Evolutionary conservation across 805 yeast species (phyloP), one percentile per base, ranked within the genome.

Genomic region (Zygotorulaspora florentina): DNA sequence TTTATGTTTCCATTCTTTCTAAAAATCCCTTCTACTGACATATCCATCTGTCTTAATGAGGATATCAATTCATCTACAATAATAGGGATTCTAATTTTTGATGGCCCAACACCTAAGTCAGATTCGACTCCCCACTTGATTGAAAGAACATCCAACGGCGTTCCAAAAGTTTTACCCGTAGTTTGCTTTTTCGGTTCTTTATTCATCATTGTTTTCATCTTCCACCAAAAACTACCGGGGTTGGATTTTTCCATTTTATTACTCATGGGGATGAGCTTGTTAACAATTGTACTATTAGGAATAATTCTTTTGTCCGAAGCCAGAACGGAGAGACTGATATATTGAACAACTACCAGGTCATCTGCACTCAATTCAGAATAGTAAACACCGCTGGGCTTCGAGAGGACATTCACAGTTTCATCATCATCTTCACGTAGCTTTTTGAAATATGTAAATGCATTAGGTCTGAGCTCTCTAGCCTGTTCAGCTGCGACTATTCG

Each of bases 401-500:
- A 44, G 12, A 45, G 42, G 10, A 53, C 38, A 25, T 45, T 48
- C 11, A 51, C 45, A 18, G 39, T 51, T 18, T 59, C 62, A 30
- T 61, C 62, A 34, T 59, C 64, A 16, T 46, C 52, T 30, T 62
- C 66, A 48, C 63, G 62, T 25, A 66, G 42, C 34, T 62, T 62
- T 29, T 80, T 80, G 59, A 85, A 90, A 65, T 85, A 95, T 47
- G 85, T 82, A 67, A 85, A 90, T 0, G 96, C 96, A 65, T 89
- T 89, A 2, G 97, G 96, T 47, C 96, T 76, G 59, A 86, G 84
- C 50, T 87, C 96, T 52, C 96, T 74, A 0, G 98, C 96, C 65
- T 91, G 96, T 58, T 93, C 97, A 8, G 96, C 91, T 2, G 97
- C 96, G 7, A 93, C 97, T 60, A 93, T 91, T 53, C 98, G 76